phyloP scores from a whole-genome alignment of 305 asterid species.

The Solanum hybrid region DNA sequence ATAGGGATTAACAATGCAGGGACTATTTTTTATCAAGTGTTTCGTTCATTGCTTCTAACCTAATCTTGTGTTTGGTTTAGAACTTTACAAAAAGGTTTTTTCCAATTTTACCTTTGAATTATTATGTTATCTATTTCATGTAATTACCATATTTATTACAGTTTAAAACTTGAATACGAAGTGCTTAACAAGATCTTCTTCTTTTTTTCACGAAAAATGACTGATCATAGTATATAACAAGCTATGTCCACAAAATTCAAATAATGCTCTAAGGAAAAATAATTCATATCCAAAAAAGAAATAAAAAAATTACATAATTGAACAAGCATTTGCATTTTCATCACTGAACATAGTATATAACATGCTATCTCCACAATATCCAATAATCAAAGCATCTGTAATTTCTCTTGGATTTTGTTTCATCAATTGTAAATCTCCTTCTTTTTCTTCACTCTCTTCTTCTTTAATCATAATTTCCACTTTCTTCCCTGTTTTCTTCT shows the following conservation, averaged over 20 bases:
- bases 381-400: slow-evolving; percentile 16
- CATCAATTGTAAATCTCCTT: slow-evolving; percentile 4
- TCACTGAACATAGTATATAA: slow-evolving; percentile 50
- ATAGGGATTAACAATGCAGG: too few relatives aligned
- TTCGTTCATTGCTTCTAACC: too few relatives aligned
- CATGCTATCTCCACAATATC: slow-evolving; percentile 30
- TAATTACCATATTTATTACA: too few relatives aligned
- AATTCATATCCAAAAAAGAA: background rate
- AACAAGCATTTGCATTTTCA: slow-evolving; percentile 74
- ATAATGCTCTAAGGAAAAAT: background rate
- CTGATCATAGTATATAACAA: background rate
- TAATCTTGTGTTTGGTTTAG: too few relatives aligned
- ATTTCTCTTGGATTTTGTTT: slow-evolving; percentile 10
- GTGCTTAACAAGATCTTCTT: too few relatives aligned
- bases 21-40: too few relatives aligned
- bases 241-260: background rate
- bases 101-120: too few relatives aligned
- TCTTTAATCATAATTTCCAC: slow-evolving; percentile 33
- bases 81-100: too few relatives aligned
- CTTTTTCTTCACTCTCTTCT: slow-evolving; percentile 10
- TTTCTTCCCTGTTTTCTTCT: slow-evolving; percentile 53
- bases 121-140: too few relatives aligned
- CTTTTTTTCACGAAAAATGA: background rate
- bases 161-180: too few relatives aligned
- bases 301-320: slow-evolving; percentile 11